phyloP scores from a whole-genome alignment of 306 rosid genomes.

The Cucumis melo region DNA sequence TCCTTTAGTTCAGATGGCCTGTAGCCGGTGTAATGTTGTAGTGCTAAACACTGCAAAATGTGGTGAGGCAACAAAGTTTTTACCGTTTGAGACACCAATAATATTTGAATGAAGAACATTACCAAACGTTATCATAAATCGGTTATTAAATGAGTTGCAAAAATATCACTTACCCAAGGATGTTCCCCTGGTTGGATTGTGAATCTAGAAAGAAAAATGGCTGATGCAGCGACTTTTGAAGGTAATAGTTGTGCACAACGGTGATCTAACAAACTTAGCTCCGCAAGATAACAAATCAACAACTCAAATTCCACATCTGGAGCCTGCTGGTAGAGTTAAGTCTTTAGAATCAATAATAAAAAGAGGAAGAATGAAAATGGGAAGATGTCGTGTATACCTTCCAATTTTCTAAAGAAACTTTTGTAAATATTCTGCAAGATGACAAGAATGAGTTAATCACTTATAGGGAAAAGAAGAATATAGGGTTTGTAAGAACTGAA shows the following conservation, averaged over 20 bases:
- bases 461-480: not conserved
- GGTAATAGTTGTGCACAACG: conserved; percentile 21
- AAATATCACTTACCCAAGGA: conserved; percentile 36
- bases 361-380: not conserved
- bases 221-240: conserved; percentile 35
- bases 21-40: conserved; percentile 23
- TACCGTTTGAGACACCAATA: not conserved
- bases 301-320: conserved; percentile 11
- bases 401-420: conserved; percentile 14
- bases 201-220: conserved; percentile 31
- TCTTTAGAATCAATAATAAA: not conserved
- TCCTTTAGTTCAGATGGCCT: conserved; percentile 22
- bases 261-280: conserved; percentile 29
- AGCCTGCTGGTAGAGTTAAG: conserved; percentile 10
- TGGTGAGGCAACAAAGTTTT: not conserved
- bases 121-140: not conserved
- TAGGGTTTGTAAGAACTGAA: not conserved
- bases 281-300: conserved; percentile 33
- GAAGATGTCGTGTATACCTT: not conserved
- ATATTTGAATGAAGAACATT: not conserved
- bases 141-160: not conserved
- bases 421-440: conserved; percentile 15
- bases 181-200: conserved; percentile 18
- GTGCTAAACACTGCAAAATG: conserved; percentile 14
- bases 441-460: not conserved